phyloP scores from a whole-genome alignment of 805 yeast genomes.

The Suhomyces vadensis region DNA sequence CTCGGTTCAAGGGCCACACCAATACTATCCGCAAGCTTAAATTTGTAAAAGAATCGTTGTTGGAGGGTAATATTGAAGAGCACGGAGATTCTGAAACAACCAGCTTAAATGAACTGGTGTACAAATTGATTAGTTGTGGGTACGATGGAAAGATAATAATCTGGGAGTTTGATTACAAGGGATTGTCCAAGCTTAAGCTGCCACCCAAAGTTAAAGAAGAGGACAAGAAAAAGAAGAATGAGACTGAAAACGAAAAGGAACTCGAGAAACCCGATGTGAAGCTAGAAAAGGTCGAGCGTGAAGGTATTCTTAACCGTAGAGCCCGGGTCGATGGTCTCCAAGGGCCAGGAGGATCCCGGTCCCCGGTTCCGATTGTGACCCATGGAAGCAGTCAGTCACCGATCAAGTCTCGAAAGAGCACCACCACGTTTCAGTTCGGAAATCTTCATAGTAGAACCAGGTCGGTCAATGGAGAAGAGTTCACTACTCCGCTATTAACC shows the following conservation, averaged over 20 bases:
- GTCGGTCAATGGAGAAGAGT: conserved; percentile 13
- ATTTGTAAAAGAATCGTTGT: conserved; percentile 21
- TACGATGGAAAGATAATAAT: conserved; percentile 41
- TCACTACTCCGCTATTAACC: conserved; percentile 6
- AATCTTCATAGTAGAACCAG: conserved; percentile 13
- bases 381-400: conserved; percentile 12
- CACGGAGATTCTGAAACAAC: conserved; percentile 1
- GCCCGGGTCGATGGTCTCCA: conserved; percentile 4
- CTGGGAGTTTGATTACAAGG: conserved; percentile 47
- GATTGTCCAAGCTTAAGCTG: conserved; percentile 37
- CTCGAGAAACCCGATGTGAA: neutral
- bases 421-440: conserved; percentile 2
- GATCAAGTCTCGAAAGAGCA: conserved; percentile 4
- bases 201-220: conserved; percentile 2
- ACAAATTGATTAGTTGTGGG: conserved; percentile 40
- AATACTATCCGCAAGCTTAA: conserved; percentile 34
- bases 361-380: conserved; percentile 6
- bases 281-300: neutral
- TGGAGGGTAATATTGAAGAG: conserved; percentile 11
- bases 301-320: neutral
- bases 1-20: conserved; percentile 42
- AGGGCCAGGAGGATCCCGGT: neutral
- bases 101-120: conserved; percentile 17
- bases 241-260: conserved; percentile 4
- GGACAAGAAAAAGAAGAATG: conserved; percentile 4